These are phyloP conservation scores for Plasmodium relictum DNA, from an alignment of 169 alveolate species.

Conservation along the genomic window DNA sequence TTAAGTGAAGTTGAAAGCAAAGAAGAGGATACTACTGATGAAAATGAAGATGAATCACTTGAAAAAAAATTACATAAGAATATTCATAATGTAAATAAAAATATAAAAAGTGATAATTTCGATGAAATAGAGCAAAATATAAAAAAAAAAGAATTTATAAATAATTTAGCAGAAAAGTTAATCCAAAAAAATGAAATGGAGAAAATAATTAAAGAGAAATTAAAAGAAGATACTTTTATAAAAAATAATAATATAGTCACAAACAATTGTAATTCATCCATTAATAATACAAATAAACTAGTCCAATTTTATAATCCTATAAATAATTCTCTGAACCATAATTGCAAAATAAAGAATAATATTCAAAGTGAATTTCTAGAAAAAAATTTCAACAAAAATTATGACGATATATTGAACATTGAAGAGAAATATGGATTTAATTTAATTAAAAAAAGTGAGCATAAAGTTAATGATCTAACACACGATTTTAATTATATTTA, in stretches of 20 bases:
- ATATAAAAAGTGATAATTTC: not conserved
- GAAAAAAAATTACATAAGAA: not conserved
- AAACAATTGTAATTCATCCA: too few relatives aligned
- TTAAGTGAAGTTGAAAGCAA: not conserved
- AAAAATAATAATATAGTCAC: too few relatives aligned
- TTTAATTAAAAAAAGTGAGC: constrained; percentile 63
- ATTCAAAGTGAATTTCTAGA: too few relatives aligned
- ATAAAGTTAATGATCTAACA: constrained; percentile 64
- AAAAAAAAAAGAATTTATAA: not conserved
- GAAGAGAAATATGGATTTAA: constrained; percentile 76
- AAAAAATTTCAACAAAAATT: not conserved
- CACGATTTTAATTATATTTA: constrained; percentile 71
- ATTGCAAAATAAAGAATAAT: too few relatives aligned
- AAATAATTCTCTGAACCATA: too few relatives aligned
- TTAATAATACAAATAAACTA: too few relatives aligned
- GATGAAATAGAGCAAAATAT: not conserved
- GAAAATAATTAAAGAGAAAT: not conserved
- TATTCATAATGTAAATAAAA: not conserved
- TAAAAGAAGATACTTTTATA: not conserved
- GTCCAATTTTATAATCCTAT: too few relatives aligned
- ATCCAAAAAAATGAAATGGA: not conserved
- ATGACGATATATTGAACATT: constrained; percentile 7
- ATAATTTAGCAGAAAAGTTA: too few relatives aligned
- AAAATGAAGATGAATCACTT: not conserved
- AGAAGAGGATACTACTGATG: not conserved